Conservation (phyloP, 306 rosid species). For the Quercus robur region DNA sequence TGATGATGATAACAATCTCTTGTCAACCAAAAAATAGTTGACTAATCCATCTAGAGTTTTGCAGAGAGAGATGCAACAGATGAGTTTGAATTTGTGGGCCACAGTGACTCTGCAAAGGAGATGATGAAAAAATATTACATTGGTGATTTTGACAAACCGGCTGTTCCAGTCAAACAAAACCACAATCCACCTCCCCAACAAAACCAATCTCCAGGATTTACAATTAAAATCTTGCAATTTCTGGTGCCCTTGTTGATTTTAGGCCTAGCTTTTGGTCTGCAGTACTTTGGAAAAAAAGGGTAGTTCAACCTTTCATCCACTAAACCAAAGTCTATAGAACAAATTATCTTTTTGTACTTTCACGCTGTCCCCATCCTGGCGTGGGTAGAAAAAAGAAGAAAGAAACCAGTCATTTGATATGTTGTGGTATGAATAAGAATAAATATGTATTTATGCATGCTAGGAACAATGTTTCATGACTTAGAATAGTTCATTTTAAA, state of each 20-base stretch:
- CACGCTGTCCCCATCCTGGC: background rate
- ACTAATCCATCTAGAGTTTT: conserved; percentile 22
- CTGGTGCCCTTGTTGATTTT: conserved; percentile 63
- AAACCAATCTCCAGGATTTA: conserved; percentile 41
- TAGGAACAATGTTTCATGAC: too few relatives aligned
- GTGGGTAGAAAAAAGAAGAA: too few relatives aligned
- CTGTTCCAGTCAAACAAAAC: conserved; percentile 41
- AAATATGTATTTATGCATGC: too few relatives aligned
- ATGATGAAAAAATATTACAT: conserved; percentile 52
- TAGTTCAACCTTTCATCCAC: conserved; percentile 16
- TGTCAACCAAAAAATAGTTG: background rate
- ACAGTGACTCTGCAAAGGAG: conserved; percentile 63
- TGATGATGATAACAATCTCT: background rate
- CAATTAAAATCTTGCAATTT: conserved; percentile 45
- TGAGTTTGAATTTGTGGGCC: conserved; percentile 85
- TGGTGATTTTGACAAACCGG: conserved; percentile 54
- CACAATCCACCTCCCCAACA: conserved; percentile 19
- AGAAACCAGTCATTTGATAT: too few relatives aligned
- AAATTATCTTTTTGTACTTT: background rate
- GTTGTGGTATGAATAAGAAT: too few relatives aligned
- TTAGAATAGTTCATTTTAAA: too few relatives aligned
- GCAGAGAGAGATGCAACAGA: conserved; percentile 83
- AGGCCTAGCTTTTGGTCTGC: conserved; percentile 60
- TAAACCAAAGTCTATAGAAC: background rate
- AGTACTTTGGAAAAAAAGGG: conserved; percentile 42